These are phyloP conservation scores for Lachnellula suecica DNA, from an alignment of 2,329 filamentous ascomycete genomes.

Conservation along the genomic window DNA sequence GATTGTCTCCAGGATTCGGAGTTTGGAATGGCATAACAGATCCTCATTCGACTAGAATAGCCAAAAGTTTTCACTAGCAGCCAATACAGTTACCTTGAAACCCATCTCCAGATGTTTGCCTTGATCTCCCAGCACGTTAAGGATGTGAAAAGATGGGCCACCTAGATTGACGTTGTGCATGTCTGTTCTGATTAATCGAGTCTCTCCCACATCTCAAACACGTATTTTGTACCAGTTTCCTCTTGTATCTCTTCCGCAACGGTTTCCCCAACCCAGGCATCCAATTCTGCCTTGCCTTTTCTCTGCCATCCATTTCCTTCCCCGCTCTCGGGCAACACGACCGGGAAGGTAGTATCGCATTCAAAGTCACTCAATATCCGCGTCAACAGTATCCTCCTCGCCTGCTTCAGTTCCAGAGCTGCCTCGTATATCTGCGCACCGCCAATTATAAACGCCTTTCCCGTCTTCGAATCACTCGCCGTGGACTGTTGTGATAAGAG, in stretches of 20 bases:
- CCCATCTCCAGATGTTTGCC: no score
- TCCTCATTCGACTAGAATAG: no score
- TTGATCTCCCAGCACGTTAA: background rate
- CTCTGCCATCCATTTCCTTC: constrained; percentile 50
- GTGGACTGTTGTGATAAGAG: background rate
- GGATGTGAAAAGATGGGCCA: background rate
- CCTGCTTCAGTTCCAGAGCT: constrained; percentile 59
- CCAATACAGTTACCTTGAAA: no score
- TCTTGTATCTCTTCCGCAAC: constrained; percentile 55
- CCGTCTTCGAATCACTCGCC: background rate
- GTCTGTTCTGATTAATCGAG: background rate
- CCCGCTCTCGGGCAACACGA: constrained; percentile 45
- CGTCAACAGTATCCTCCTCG: constrained; percentile 68
- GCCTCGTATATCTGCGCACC: constrained; percentile 81
- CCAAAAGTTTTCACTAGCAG: no score
- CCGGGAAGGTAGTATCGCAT: constrained; percentile 73
- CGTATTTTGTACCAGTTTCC: constrained; percentile 65
- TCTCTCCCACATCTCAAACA: constrained; percentile 74
- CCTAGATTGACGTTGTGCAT: background rate
- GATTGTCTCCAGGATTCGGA: no score
- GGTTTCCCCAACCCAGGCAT: constrained; percentile 65
- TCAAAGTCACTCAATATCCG: constrained; percentile 67
- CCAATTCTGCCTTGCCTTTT: constrained; percentile 51
- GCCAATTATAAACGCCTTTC: constrained; percentile 77
- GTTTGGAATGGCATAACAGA: no score